Percentiles rank a stretch among this genome's conserved stretches.
phyloP scores from a whole-genome alignment of 768 basidiomycete genomes.

The Leccinum rimulosum region DNA sequence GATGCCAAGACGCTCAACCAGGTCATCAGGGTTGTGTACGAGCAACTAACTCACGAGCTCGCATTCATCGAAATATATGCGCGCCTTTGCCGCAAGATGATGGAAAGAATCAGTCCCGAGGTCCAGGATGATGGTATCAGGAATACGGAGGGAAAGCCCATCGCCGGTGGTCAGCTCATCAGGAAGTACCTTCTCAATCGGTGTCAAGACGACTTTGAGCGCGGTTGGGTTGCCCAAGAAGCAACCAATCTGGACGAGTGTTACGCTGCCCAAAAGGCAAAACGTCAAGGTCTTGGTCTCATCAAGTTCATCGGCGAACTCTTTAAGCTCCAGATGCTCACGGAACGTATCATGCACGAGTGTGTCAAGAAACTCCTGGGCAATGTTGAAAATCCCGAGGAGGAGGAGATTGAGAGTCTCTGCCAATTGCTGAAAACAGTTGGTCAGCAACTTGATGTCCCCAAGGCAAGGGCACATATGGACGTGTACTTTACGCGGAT shows the following conservation, averaged over 20 bases:
- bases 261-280: constrained; percentile 94
- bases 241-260: constrained; percentile 65
- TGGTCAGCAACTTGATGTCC: constrained; percentile 76
- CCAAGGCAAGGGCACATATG: constrained; percentile 81
- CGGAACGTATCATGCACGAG: constrained; percentile 97
- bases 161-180: constrained; percentile 92
- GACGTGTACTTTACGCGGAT: constrained; percentile 92
- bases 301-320: constrained; percentile 98
- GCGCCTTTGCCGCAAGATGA: constrained; percentile 90
- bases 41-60: constrained; percentile 96
- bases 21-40: constrained; percentile 94
- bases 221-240: constrained; percentile 90
- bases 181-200: constrained; percentile 94
- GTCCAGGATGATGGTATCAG: constrained; percentile 88
- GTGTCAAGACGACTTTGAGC: constrained; percentile 97
- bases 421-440: constrained; percentile 92
- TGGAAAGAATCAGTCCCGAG: constrained; percentile 86
- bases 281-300: constrained; percentile 93
- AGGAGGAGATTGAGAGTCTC: constrained; percentile 95
- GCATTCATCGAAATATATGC: constrained; percentile 98
- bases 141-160: constrained; percentile 80
- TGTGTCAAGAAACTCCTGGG: constrained; percentile 94
- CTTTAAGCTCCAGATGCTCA: constrained; percentile 98
- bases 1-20: constrained; percentile 89
- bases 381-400: constrained; percentile 93